Evolutionary conservation across 1,284 basidiomycete species (phyloP), one percentile per base, ranked within the genome.

Genomic region (Bjerkandera adusta): DNA sequence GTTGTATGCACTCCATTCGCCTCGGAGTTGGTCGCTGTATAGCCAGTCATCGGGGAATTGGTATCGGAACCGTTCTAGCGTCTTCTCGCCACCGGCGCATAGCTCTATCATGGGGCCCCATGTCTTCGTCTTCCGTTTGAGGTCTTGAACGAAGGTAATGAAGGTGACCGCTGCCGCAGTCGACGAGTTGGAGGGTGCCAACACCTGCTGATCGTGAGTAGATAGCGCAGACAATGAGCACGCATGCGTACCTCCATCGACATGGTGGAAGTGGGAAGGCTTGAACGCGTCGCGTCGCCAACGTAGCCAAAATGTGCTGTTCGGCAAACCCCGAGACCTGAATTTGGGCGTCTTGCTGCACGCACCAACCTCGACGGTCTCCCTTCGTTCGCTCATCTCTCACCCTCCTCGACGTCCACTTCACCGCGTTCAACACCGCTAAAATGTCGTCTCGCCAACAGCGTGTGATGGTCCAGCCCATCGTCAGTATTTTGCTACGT

Each of bases 61-160:
- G 72, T 92, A 98, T 67, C 97, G 77, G 67, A 99, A 97, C 44
- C 95, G 82, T 68, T 98, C 94, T 48, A 99, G 78, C 1, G 93
- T 96, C 79, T 97, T 96, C 72, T 99, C 95, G 45, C 96, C 95
- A 51, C 83, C 84, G 29, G 86, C 88, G 61, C 96, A 98, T 38
- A 95, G 81, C 51, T 94, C 92, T 63, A 99, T 94, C 79, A 96
- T 90, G 13, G 94, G 92, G n/a, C 84, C 87, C 97, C 97, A 99
- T 79, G 84, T 79, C 70, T 93, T 91, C 48, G 92, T 91, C 75
- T 95, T 97, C 64, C 89, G 87, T 74, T 98, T 98, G 57, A 99
- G 81, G 73, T 98, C 95, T 70, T 99, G 96, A 1, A 99, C 95
- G 64, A 97, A 97, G 20, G 97, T 99, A 69, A 99, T 98, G 69